phyloP scores from a whole-genome alignment of 768 basidiomycete species.

The Fomitopsis pulvina region DNA sequence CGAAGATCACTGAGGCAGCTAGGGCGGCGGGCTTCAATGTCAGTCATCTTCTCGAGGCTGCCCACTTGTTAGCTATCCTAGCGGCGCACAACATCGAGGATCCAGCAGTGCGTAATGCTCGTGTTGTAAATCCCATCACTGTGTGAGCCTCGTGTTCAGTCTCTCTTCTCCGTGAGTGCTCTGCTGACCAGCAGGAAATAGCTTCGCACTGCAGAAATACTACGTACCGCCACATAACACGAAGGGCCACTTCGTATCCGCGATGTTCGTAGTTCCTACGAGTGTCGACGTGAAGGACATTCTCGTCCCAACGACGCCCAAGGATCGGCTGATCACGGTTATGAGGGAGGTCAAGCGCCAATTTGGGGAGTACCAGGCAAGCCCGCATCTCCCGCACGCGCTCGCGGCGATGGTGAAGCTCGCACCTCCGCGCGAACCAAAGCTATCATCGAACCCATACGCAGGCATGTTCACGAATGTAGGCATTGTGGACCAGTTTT shows the following conservation, averaged over 20 bases:
- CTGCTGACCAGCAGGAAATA: too few relatives aligned
- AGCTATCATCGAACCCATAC: neutral
- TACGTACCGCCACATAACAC: too few relatives aligned
- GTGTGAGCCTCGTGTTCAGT: neutral
- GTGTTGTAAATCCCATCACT: neutral
- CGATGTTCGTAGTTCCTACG: neutral
- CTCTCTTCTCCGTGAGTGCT: neutral
- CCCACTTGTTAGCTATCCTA: neutral
- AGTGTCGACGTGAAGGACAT: neutral
- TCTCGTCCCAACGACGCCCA: too few relatives aligned
- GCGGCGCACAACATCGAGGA: neutral
- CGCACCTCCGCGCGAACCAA: neutral
- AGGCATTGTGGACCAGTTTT: conserved; percentile 1
- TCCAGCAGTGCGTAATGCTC: neutral
- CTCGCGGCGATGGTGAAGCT: neutral
- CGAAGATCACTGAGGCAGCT: neutral
- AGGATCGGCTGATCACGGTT: neutral
- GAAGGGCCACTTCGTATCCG: too few relatives aligned
- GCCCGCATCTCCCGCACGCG: neutral
- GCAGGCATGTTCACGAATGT: neutral
- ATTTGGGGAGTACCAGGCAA: neutral
- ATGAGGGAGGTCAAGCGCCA: neutral
- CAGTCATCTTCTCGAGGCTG: neutral
- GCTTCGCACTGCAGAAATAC: too few relatives aligned
- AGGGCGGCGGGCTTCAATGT: neutral